These are phyloP conservation scores for Fragilaria radians DNA, from an alignment of 108 stramenopile species.

Conservation along the genomic window DNA sequence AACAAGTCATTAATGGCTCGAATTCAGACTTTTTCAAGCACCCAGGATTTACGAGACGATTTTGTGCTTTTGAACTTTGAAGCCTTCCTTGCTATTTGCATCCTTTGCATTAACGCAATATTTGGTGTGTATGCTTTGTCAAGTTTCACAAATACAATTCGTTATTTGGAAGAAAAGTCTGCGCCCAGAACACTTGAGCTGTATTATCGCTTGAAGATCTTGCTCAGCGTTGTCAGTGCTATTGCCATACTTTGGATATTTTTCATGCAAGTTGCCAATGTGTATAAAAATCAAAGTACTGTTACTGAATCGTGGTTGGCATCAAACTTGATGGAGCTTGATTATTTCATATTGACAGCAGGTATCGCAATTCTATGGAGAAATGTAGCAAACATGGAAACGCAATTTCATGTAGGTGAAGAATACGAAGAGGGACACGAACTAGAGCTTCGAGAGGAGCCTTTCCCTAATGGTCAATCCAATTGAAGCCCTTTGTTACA, in stretches of 20 bases:
- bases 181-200: neutral
- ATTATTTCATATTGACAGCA: neutral
- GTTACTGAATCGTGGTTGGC: neutral
- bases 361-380: neutral
- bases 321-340: neutral
- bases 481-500: too few relatives aligned
- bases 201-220: neutral
- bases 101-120: neutral
- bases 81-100: too few relatives aligned
- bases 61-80: too few relatives aligned
- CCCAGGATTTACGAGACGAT: too few relatives aligned
- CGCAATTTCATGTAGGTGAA: neutral
- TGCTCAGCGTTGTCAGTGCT: neutral
- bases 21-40: neutral
- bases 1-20: neutral
- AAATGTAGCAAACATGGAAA: neutral
- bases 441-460: too few relatives aligned
- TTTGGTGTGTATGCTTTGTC: neutral
- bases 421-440: neutral
- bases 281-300: neutral
- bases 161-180: neutral
- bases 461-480: too few relatives aligned
- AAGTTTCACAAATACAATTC: neutral
- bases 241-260: neutral
- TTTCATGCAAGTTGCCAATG: neutral